Percentiles rank a stretch among this genome's conserved stretches.
Evolutionary conservation across 208 protist genomes (phyloP).

Genomic region (Willaertia magna): DNA sequence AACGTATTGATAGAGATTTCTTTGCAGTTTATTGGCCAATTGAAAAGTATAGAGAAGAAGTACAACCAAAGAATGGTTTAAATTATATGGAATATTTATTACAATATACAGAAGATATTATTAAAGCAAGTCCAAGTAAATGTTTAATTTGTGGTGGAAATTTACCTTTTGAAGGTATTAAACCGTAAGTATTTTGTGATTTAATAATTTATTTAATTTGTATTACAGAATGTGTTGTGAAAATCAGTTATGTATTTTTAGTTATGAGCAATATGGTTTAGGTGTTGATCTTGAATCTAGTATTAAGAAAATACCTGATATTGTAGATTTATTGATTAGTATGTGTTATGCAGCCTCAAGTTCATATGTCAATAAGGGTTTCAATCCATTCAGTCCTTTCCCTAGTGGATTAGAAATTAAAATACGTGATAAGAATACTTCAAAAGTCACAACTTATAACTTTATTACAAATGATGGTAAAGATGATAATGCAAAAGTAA

Average conservation of each 20-base stretch:
- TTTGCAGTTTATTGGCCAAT: background rate
- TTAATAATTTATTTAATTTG: too few species aligned
- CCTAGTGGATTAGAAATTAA: background rate
- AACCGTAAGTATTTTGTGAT: too few species aligned
- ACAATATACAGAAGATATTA: background rate
- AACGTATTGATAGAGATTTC: background rate
- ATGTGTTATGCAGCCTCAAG: background rate
- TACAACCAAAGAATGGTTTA: background rate
- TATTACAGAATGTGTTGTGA: background rate
- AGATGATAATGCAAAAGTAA: constrained; percentile 18
- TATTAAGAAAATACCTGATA: background rate
- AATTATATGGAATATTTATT: background rate
- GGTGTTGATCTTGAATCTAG: background rate
- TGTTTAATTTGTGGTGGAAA: background rate
- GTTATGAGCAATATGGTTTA: constrained; percentile 1
- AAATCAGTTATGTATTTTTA: background rate
- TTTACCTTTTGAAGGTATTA: background rate
- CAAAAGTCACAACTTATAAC: background rate
- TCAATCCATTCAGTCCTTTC: background rate
- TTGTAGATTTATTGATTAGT: background rate
- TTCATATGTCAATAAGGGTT: background rate
- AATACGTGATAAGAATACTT: background rate
- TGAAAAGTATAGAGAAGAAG: background rate
- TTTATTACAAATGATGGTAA: constrained; percentile 10
- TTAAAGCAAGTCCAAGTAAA: background rate